Conservation (phyloP, 2,329 filamentous ascomycete species). For the Monosporascus sp. region DNA sequence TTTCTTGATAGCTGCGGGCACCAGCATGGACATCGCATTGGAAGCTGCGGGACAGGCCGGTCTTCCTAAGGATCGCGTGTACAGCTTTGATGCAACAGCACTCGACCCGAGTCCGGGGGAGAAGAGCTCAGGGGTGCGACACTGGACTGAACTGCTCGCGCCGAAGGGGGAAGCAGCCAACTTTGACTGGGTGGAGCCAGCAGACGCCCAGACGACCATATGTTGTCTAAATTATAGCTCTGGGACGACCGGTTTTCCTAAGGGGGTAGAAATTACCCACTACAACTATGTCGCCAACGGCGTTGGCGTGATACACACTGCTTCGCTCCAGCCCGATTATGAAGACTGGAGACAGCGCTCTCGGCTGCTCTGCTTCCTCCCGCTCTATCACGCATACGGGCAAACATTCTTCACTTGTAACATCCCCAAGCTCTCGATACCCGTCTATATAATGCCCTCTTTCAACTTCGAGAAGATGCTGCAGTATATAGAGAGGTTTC, state of each 20-base stretch:
- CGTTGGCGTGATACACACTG: conserved; percentile 49
- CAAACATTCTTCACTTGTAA: conserved; percentile 67
- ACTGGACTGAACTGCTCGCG: conserved; percentile 25
- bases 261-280: conserved; percentile 81
- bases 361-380: conserved; percentile 62
- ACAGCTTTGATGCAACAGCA: conserved; percentile 57
- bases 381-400: conserved; percentile 70
- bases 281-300: conserved; percentile 70
- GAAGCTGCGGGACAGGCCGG: conserved; percentile 59
- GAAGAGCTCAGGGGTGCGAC: conserved; percentile 19
- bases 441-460: conserved; percentile 72
- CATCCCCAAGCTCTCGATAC: conserved; percentile 50
- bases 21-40: conserved; percentile 56
- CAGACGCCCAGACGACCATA: conserved; percentile 45
- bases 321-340: conserved; percentile 42
- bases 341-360: conserved; percentile 33
- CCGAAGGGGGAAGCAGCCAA: conserved; percentile 37
- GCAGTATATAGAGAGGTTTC: conserved; percentile 60
- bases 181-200: conserved; percentile 60
- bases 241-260: conserved; percentile 76
- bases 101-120: conserved; percentile 25
- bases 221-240: conserved; percentile 76
- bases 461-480: conserved; percentile 75
- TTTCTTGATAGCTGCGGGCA: conserved; percentile 61
- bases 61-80: conserved; percentile 52